Evolutionary conservation across 768 basidiomycete genomes (phyloP), one percentile per base, ranked within the genome.

Genomic region (Boletus insuetus): DNA sequence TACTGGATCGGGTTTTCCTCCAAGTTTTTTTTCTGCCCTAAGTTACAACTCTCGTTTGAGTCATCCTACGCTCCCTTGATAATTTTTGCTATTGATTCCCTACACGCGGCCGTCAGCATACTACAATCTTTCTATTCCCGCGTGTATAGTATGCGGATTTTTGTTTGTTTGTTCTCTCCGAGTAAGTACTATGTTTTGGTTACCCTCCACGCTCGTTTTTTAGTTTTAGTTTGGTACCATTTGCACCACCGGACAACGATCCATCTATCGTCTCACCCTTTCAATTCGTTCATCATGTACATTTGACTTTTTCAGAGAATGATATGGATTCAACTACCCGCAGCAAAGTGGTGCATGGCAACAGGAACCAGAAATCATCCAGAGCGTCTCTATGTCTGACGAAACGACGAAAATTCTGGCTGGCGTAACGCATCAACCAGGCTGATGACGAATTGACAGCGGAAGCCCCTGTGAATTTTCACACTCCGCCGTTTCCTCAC

Each of bases 41-140:
- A 17, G 11, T n/a, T 58, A 61, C 53, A 49, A 20, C 69, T 58
- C 69, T 45, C 46, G 32, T 56, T 55, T 49, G 61, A 64, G 57
- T 54, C 69, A 63, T 29, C 60, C 53, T 69, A 73, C 65, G 4
- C 59, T 71, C 69, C 54, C 61, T 72, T 66, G 62, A 48, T 74
- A 71, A 73, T 73, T 54, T 35, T 51, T 48, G 61, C 58, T 62
- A 58, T 62, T 57, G 59, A 62, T 55, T 59, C 54, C 47, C 52
- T 57, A 54, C 58, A 54, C 58, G 41, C 47, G 24, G 47, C 46
- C 39, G 26, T 59, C 47, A 26, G 35, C 42, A 58, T 62, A 59
- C 55, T 55, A 52, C 19, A 46, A 59, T 46, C 46, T 46, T 54
- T 50, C 58, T 52, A 39, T 46, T 51, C 58, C 58, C 58, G 50